Evolutionary conservation across 768 basidiomycete species (phyloP), one percentile per base, ranked within the genome.

Genomic region (Gloeopeniophorella convolvens): DNA sequence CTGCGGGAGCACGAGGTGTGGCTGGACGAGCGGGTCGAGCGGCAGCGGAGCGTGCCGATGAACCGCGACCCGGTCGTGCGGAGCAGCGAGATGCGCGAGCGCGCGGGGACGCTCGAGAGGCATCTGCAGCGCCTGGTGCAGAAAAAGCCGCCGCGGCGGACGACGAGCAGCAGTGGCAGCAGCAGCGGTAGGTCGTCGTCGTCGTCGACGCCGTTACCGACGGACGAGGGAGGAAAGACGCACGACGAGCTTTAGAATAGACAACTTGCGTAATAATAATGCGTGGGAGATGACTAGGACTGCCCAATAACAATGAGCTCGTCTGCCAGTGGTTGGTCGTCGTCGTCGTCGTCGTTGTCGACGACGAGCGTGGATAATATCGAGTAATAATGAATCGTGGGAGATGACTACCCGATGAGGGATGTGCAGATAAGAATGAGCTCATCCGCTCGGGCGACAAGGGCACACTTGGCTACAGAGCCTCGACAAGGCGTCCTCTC

Each of bases 11-110:
- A 90, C 59, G 89, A 90, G 66, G 56, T 68, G 23, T 99, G 96
- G 96, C 70, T 97, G 55, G 73, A 81, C 57, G 82, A 79, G 48
- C 78, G 79, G 67, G 84, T 93, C 12, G 84, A 87, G 70, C 82
- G 80, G 68, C 94, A 96, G 70, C 87, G 85, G 70, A 66, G 62
- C 47, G 76, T 85, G 42, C 76, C 83, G 66, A 67, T 74, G 63
- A 78, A 87, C 59, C 81, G 90, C 62, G 82, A 96, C 62, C 91
- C 93, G 3, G 85, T 85, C n/a, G 79, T 97, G 27, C 77, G 82
- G 67, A 86, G 85, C 42, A 77, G 70, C 58, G 93, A 97, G 68
- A 83, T 98, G 80, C 85, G 83, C 69, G 81, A 82, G 48, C 75
- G 85, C 48, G 86, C 87, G 23, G 87, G 85, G 74, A 76, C 76